Evolutionary conservation across 2,329 filamentous ascomycete species (phyloP).

Genomic region (Colletotrichum tropicale): DNA sequence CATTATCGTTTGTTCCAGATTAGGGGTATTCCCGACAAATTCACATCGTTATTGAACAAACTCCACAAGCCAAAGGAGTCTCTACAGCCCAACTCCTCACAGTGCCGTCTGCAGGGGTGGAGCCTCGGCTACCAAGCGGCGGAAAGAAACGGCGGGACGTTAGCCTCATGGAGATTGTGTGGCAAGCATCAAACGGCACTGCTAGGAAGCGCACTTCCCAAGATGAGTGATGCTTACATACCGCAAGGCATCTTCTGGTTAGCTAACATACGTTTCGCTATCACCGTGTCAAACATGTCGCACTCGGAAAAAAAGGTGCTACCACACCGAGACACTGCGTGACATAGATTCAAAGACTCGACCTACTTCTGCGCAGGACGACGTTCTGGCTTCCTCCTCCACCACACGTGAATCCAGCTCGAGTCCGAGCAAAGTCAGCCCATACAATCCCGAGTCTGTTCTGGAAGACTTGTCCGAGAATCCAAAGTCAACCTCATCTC

Average conservation of each 20-base stretch:
- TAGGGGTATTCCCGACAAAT: background rate
- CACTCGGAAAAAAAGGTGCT: constrained; percentile 23
- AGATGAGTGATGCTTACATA: background rate
- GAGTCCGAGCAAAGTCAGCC: constrained; percentile 14
- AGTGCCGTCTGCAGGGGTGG: background rate
- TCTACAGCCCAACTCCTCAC: background rate
- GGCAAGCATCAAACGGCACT: background rate
- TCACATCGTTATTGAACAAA: background rate
- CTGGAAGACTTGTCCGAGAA: constrained; percentile 15
- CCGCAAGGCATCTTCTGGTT: background rate
- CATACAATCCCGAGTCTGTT: constrained; percentile 24
- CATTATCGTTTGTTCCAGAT: background rate
- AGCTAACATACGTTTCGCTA: background rate
- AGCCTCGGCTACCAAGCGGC: background rate
- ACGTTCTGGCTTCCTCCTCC: background rate
- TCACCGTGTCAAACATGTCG: constrained; percentile 23
- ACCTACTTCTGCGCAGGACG: background rate
- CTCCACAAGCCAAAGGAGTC: background rate
- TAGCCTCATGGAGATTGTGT: constrained; percentile 15
- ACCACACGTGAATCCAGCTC: constrained; percentile 7
- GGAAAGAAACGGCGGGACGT: background rate
- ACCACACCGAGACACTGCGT: constrained; percentile 1
- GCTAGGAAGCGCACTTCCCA: constrained; percentile 9
- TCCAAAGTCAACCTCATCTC: background rate
- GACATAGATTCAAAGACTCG: background rate